A percentile compares a stretch with the other conserved stretches of the same genome.
These are phyloP conservation scores for Colletotrichum graminicola DNA, from an alignment of 2,329 filamentous ascomycete genomes.

Conservation along the genomic window DNA sequence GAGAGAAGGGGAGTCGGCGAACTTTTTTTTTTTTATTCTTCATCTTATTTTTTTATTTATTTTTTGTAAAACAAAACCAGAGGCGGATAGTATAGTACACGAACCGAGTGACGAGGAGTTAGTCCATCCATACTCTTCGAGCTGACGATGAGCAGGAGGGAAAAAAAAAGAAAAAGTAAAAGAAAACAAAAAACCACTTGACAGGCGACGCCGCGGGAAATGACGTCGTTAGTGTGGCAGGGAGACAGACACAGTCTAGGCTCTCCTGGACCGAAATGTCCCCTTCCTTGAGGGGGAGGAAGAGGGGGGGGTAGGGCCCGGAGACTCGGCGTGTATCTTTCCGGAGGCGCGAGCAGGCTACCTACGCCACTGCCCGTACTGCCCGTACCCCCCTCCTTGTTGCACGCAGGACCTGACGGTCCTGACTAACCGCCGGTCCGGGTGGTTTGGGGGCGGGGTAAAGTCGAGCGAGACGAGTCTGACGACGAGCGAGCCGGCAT, in stretches of 20 bases:
- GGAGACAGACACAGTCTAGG: neutral
- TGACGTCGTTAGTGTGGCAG: neutral
- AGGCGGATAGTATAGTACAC: neutral
- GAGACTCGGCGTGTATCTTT: neutral
- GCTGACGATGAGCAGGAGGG: too few relatives aligned
- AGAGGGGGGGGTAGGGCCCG: too few relatives aligned
- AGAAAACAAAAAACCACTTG: too few relatives aligned
- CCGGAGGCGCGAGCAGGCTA: neutral
- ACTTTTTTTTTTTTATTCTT: too few relatives aligned
- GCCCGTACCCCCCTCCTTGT: too few relatives aligned
- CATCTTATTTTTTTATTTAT: neutral
- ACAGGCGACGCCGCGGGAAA: neutral
- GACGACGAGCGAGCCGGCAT: too few relatives aligned
- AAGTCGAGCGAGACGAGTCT: too few relatives aligned
- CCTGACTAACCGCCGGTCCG: neutral
- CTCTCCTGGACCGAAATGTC: neutral
- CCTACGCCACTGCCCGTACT: neutral
- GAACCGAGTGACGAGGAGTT: too few relatives aligned
- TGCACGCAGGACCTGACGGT: neutral
- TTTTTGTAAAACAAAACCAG: neutral
- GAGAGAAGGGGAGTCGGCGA: neutral
- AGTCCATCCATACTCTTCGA: neutral
- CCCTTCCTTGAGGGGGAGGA: neutral
- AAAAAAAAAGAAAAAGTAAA: too few relatives aligned
- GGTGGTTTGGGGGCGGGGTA: neutral